Conservation (phyloP, 164 flowering plant species). For the Umbilicus rupestris region DNA sequence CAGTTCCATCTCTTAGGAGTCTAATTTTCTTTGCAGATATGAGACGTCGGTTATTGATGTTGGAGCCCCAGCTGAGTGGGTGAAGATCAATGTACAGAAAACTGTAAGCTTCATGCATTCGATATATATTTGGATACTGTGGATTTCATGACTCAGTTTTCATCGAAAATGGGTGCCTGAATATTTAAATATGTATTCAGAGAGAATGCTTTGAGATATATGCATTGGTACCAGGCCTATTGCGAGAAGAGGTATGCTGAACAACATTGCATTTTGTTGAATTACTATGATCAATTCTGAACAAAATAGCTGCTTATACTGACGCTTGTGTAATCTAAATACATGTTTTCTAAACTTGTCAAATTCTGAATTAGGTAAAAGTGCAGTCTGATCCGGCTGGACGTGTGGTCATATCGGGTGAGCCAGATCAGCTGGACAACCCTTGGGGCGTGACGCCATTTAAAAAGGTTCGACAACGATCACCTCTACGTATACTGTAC, state of each 20-base stretch:
- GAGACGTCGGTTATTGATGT: slow-evolving; percentile 60
- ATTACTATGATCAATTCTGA: background rate
- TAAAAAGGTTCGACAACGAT: slow-evolving; percentile 48
- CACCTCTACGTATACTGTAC: too few species aligned
- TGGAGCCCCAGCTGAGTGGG: slow-evolving; percentile 93
- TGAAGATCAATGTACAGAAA: slow-evolving; percentile 75
- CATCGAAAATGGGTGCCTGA: background rate
- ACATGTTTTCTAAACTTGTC: too few species aligned
- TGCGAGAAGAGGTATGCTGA: slow-evolving; percentile 78
- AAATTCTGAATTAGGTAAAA: slow-evolving; percentile 42
- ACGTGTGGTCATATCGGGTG: slow-evolving; percentile 83
- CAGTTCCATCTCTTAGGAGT: background rate
- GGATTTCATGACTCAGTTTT: background rate
- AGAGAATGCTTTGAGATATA: slow-evolving; percentile 93
- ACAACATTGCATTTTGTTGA: background rate
- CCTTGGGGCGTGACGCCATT: slow-evolving; percentile 96
- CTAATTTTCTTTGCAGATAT: slow-evolving; percentile 28
- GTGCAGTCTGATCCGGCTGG: slow-evolving; percentile 96
- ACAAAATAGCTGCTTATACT: too few species aligned
- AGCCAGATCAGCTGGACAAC: slow-evolving; percentile 81
- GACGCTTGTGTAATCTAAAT: too few species aligned
- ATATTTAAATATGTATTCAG: slow-evolving; percentile 26
- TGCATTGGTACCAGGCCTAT: slow-evolving; percentile 94
- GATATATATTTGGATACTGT: background rate
- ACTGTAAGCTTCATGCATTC: slow-evolving; percentile 52